These are phyloP conservation scores for Nepenthes gracilis DNA, from an alignment of 148 eudicot species.

Conservation along the genomic window DNA sequence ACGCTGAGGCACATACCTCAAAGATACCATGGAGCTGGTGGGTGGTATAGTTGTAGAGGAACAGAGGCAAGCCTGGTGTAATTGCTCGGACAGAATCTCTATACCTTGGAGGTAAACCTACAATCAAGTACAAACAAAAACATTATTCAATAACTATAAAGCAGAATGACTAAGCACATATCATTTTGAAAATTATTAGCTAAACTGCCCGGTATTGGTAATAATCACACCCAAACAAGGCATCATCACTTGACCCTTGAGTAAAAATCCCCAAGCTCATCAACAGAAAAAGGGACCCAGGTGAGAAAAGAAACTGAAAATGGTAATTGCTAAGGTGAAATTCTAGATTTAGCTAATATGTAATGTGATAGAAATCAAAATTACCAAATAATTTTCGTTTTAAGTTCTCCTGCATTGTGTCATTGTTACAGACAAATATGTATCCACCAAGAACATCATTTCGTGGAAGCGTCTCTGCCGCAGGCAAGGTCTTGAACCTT, in stretches of 20 bases:
- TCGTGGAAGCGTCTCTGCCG: conserved; percentile 89
- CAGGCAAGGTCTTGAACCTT: conserved; percentile 97
- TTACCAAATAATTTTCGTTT: conserved; percentile 88
- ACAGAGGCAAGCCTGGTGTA: conserved; percentile 94
- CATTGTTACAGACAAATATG: conserved; percentile 84
- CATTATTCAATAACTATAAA: neutral
- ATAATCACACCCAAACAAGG: too few species aligned
- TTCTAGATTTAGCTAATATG: neutral
- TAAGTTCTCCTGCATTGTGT: conserved; percentile 76
- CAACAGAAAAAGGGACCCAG: too few species aligned
- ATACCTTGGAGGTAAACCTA: conserved; percentile 96
- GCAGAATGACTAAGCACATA: neutral
- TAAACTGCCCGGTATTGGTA: too few species aligned
- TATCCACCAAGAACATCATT: conserved; percentile 98
- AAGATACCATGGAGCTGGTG: conserved; percentile 97
- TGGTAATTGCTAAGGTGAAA: too few species aligned
- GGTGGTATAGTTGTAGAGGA: conserved; percentile 95
- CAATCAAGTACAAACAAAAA: conserved; percentile 5
- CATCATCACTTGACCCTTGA: too few species aligned
- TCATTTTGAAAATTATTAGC: neutral
- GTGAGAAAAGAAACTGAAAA: too few species aligned
- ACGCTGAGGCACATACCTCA: conserved; percentile 47
- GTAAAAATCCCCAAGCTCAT: too few species aligned
- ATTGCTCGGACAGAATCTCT: conserved; percentile 97
- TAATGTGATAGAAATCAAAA: neutral